Percentiles rank a stretch among this genome's conserved stretches.
Evolutionary conservation across 352 stramenopile species (phyloP).

Genomic region (Phytophthora hibernalis): DNA sequence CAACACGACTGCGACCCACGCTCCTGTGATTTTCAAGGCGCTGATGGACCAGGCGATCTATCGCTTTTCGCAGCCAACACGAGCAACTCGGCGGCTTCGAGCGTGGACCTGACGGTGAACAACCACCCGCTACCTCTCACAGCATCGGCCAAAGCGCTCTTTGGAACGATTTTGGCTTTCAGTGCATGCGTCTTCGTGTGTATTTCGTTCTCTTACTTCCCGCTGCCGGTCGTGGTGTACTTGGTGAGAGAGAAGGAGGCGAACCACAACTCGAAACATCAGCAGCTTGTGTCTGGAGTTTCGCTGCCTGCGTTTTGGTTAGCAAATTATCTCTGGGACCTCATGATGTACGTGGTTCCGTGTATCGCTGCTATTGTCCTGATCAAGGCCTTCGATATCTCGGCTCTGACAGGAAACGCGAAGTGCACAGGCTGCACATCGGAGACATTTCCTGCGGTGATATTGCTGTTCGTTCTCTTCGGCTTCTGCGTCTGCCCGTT

Average conservation of each 20-base stretch:
- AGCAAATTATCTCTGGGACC: slow-evolving; percentile 94
- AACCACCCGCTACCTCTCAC: slow-evolving; percentile 54
- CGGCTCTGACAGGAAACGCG: slow-evolving; percentile 43
- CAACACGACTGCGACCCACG: slow-evolving; percentile 58
- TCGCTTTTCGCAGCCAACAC: slow-evolving; percentile 48
- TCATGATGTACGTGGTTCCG: slow-evolving; percentile 90
- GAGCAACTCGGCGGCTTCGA: slow-evolving; percentile 7
- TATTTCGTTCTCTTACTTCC: slow-evolving; percentile 91
- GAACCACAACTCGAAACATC: slow-evolving; percentile 94
- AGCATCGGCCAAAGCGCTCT: slow-evolving; percentile 35
- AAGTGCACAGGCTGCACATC: slow-evolving; percentile 52
- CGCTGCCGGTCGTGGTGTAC: slow-evolving; percentile 92
- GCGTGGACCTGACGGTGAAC: slow-evolving; percentile 49
- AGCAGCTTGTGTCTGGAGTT: slow-evolving; percentile 94
- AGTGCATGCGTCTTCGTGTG: slow-evolving; percentile 81
- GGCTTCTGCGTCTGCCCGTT: slow-evolving; percentile 58
- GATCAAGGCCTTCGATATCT: slow-evolving; percentile 52
- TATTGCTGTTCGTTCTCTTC: slow-evolving; percentile 64
- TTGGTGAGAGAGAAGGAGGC: slow-evolving; percentile 94
- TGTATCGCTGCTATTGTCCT: slow-evolving; percentile 40
- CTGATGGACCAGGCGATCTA: slow-evolving; percentile 61
- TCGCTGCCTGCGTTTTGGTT: slow-evolving; percentile 94
- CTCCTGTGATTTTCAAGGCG: slow-evolving; percentile 56
- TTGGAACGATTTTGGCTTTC: slow-evolving; percentile 53
- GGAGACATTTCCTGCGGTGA: slow-evolving; percentile 48